These are phyloP conservation scores for Mimosa bimucronata DNA, from an alignment of 306 rosid species.

Conservation along the genomic window DNA sequence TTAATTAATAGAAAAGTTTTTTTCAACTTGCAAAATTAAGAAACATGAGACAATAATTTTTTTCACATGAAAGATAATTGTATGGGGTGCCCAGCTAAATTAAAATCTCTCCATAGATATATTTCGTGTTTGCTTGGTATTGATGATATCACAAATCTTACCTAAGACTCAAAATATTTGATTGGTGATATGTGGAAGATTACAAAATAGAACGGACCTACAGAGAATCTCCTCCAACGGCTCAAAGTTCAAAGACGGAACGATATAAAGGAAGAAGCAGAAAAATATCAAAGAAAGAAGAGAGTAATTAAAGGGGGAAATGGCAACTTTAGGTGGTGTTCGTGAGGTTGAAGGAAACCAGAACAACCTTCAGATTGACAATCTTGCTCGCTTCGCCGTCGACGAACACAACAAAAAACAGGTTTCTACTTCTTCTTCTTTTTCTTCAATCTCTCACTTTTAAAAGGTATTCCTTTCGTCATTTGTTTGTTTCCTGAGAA, in stretches of 20 bases:
- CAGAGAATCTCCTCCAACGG: not conserved
- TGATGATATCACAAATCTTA: too few species aligned
- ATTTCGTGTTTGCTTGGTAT: too few species aligned
- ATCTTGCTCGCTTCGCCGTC: slow-evolving; percentile 49
- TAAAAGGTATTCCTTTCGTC: not conserved
- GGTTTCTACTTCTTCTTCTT: slow-evolving; percentile 29
- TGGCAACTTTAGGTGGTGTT: slow-evolving; percentile 37
- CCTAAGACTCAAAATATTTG: not conserved
- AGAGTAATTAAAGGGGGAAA: not conserved
- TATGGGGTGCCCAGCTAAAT: too few species aligned
- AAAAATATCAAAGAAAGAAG: too few species aligned
- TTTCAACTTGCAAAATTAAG: too few species aligned
- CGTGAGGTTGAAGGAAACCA: slow-evolving; percentile 19
- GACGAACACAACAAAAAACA: slow-evolving; percentile 48
- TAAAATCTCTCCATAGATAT: too few species aligned
- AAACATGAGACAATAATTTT: too few species aligned
- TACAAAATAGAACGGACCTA: not conserved
- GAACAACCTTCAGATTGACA: slow-evolving; percentile 40
- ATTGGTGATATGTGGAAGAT: not conserved
- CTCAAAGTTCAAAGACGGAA: not conserved
- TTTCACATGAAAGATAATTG: too few species aligned
- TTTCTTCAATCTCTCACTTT: not conserved
- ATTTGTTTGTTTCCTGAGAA: slow-evolving; percentile 13
- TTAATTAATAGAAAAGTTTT: too few species aligned
- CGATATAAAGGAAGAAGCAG: not conserved